phyloP scores from a whole-genome alignment of 2,329 filamentous ascomycete genomes.

The Aspergillus flavus region DNA sequence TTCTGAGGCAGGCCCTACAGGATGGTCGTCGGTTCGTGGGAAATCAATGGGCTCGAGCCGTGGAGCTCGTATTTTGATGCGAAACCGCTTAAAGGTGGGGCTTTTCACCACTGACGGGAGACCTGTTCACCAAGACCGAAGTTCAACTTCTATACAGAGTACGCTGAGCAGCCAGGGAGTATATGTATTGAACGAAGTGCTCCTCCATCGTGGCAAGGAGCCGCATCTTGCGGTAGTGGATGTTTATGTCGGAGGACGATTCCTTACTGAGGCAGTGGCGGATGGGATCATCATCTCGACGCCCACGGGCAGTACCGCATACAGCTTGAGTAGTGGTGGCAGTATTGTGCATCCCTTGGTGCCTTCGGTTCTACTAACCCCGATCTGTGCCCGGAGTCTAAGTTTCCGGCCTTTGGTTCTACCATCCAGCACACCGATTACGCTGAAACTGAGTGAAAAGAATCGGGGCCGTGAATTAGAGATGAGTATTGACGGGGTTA shows the following conservation, averaged over 20 bases:
- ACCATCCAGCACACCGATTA: conserved; percentile 81
- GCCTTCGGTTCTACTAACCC: conserved; percentile 83
- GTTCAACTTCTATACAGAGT: conserved; percentile 30
- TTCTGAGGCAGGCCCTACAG: conserved; percentile 43
- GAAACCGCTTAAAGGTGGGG: conserved; percentile 83
- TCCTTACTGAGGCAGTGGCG: conserved; percentile 89
- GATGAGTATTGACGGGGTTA: conserved; percentile 76
- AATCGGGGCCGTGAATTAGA: conserved; percentile 76
- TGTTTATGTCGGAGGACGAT: conserved; percentile 84
- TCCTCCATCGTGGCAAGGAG: conserved; percentile 86
- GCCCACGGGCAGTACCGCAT: conserved; percentile 92
- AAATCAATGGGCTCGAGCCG: conserved; percentile 78
- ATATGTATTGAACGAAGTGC: conserved; percentile 90
- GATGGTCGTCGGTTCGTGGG: conserved; percentile 75
- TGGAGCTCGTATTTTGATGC: conserved; percentile 78
- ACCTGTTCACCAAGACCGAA: conserved; percentile 54
- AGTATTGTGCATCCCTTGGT: conserved; percentile 94
- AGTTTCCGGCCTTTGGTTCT: conserved; percentile 91
- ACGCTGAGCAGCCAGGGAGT: conserved; percentile 47
- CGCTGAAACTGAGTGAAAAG: conserved; percentile 76
- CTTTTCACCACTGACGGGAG: conserved; percentile 71
- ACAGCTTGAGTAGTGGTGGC: conserved; percentile 89
- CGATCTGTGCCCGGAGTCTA: conserved; percentile 89
- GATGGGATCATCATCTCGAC: conserved; percentile 95
- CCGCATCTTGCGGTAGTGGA: conserved; percentile 91